These are phyloP conservation scores for Penicillium sp. DNA, from an alignment of 2,329 filamentous ascomycete species.

Conservation along the genomic window DNA sequence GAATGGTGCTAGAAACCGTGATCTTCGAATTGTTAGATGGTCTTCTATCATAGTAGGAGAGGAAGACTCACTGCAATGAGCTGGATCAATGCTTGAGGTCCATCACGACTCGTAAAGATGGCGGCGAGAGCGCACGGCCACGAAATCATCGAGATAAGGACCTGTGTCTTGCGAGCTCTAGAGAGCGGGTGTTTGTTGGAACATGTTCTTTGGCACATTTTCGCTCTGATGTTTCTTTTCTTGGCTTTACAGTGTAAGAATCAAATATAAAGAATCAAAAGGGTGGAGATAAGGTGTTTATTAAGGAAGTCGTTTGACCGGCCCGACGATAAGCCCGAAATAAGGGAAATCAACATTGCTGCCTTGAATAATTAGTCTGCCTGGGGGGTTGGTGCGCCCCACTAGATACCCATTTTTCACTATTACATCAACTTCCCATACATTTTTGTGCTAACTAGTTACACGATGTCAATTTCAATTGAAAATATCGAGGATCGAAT, in stretches of 20 bases:
- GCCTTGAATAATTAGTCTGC: background rate
- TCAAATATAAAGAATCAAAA: background rate
- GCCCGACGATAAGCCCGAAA: background rate
- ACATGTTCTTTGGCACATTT: background rate
- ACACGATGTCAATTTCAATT: no score
- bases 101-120: background rate
- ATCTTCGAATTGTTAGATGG: background rate
- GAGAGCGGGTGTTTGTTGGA: background rate
- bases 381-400: no score
- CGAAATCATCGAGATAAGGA: background rate
- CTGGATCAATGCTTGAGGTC: background rate
- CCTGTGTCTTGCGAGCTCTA: background rate
- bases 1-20: background rate
- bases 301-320: background rate
- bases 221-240: background rate
- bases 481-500: no score
- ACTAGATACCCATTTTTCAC: no score
- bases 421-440: no score
- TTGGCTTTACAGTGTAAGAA: background rate
- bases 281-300: background rate
- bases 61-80: background rate
- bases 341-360: background rate
- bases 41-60: background rate
- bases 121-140: conserved; percentile 1
- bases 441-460: no score